Evolutionary conservation across 345 rosid genomes (phyloP), one percentile per base, ranked within the genome.

Genomic region (Arabidopsis suecica): DNA sequence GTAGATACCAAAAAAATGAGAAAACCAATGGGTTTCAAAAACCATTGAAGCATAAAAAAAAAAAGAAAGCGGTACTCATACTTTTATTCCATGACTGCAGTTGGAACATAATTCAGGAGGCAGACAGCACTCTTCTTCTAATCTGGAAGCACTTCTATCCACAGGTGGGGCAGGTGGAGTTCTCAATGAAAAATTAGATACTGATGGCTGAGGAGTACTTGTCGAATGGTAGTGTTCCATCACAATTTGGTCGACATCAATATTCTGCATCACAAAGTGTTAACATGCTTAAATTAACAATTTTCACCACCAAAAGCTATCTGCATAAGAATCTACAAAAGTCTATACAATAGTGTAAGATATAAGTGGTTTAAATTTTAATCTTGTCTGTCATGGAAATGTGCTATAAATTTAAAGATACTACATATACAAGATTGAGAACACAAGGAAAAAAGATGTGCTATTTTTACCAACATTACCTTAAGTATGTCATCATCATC

Each of bases 211-310:
- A 49, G 98, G 96, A 9, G 97, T 92, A 79, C 81, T 70, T 65
- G 75, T 73, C 62, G 97, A 84, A 62, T 90, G 91, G 83, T 88
- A 89, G 83, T 91, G 98, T 73, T 90, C 90, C 84, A 86, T 88
- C 73, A 87, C 80, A 75, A 95, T 92, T 81, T 88, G 98, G 81
- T 95, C 98, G 69, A 95, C 86, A 71, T 92, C 99, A 78, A 95
- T 87, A 82, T 81, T 82, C 99, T 95, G 90, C 82, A 82, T 69
- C 69, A 61, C 75, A 81, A 74, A 64, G 37, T 34, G 48, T 30
- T 28, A 69, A 56, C 36, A 54, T 67, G 67, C 49, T 77, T 70
- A 40, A 72, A 50, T 68, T 60, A 36, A 67, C n/a, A 3, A 69
- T 23, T 69, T 50, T 74, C 82, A 88, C 93, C 90, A 84, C 73